Evolutionary conservation across 345 rosid genomes (phyloP).

Genomic region (Eutrema yunnanense): DNA sequence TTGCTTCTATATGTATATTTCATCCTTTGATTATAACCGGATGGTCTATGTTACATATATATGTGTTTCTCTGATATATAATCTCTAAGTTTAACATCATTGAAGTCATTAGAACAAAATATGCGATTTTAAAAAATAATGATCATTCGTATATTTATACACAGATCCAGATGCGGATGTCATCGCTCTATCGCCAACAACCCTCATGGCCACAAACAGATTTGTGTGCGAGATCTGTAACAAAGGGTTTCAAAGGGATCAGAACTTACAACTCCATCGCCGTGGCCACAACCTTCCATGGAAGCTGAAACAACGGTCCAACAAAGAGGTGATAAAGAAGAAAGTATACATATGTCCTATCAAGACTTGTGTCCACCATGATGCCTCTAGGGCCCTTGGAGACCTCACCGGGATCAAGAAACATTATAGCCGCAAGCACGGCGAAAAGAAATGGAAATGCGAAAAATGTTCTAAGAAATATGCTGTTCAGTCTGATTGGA

Average conservation of each 20-base stretch:
- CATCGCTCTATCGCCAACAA: slow-evolving; percentile 81
- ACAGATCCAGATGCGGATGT: slow-evolving; percentile 99
- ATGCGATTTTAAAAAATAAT: neutral
- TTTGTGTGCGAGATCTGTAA: slow-evolving; percentile 93
- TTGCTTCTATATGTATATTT: neutral
- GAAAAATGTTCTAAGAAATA: slow-evolving; percentile 96
- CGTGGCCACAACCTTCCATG: slow-evolving; percentile 97
- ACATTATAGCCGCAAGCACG: slow-evolving; percentile 89
- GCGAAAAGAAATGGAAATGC: slow-evolving; percentile 96
- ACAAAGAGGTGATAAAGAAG: slow-evolving; percentile 55
- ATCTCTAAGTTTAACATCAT: neutral
- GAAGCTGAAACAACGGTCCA: slow-evolving; percentile 78
- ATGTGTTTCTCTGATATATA: neutral
- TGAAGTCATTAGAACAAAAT: neutral
- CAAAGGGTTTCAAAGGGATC: slow-evolving; percentile 96
- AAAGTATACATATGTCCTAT: slow-evolving; percentile 94
- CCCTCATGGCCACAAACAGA: slow-evolving; percentile 92
- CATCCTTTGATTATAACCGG: neutral
- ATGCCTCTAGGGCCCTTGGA: slow-evolving; percentile 83
- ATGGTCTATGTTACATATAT: neutral
- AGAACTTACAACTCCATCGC: slow-evolving; percentile 90
- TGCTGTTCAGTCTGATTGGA: slow-evolving; percentile 97
- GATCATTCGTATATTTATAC: neutral
- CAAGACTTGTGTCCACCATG: slow-evolving; percentile 86
- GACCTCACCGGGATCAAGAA: slow-evolving; percentile 95